These are phyloP conservation scores for Symbiodinium pilosum DNA, from an alignment of 73 alveolate genomes.

Conservation along the genomic window DNA sequence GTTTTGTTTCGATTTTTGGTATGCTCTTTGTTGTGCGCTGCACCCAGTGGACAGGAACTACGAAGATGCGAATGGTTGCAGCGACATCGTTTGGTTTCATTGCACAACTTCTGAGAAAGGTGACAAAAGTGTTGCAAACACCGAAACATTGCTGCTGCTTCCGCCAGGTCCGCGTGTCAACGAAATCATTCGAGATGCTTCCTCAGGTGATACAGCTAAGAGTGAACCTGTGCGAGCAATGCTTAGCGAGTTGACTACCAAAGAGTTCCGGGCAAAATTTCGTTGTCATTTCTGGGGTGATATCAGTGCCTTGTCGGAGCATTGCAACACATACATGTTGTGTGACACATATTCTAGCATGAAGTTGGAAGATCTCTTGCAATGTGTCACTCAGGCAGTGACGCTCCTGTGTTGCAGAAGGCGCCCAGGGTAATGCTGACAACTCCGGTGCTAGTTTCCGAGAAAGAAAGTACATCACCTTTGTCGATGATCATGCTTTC, in stretches of 20 bases:
- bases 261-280: neutral
- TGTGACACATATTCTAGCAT: neutral
- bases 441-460: neutral
- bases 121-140: neutral
- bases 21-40: no score
- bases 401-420: neutral
- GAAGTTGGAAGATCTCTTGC: neutral
- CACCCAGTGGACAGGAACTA: no score
- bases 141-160: slow-evolving; percentile 7
- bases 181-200: neutral
- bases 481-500: neutral
- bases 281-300: slow-evolving; percentile 18
- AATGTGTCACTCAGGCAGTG: neutral
- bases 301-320: neutral
- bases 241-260: neutral
- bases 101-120: neutral
- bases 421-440: neutral
- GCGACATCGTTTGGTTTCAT: neutral
- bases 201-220: no score
- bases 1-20: neutral
- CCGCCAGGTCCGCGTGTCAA: neutral
- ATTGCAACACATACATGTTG: neutral
- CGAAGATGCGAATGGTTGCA: no score
- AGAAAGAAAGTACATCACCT: neutral
- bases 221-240: neutral